Evolutionary conservation across 495 filamentous ascomycete species (phyloP), one percentile per base, ranked within the genome.

Genomic region (Xylaria acuta): DNA sequence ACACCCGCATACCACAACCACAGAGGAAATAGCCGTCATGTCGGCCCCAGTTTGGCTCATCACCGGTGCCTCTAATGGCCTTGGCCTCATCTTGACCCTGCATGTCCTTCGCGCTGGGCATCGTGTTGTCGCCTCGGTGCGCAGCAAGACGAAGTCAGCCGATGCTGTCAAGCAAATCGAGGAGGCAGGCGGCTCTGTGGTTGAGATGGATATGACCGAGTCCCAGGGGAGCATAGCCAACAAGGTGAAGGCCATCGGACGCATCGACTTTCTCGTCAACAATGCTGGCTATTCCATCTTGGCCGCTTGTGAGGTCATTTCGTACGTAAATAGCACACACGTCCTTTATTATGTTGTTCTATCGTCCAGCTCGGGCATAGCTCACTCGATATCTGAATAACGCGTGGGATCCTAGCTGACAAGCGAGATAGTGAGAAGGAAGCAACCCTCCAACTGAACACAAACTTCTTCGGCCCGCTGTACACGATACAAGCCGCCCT

Each of bases 41-140:
- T 62, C 60, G 4, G 47, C 72, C 22, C 68, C 76, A 36, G 75
- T 78, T 38, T 82, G 79, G 79, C 80, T 89, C 63, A 84, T 89
- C 71, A 89, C 86, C 1, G 88, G 88, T 56, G 80, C 81, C 60
- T 88, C 85, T n/a, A 82, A 81, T 47, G 87, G 87, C 69, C 80
- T 90, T 18, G 88, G 88, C 20, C 74, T 77, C 34, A 68, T 75
- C 22, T 77, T 89, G 11, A 76, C 84, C 51, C 73, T 80, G 5
- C 63, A 76, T 6, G 84, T 85, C n/a, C 80, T 89, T 12, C 65
- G 70, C 16, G 76, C 78, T 8, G 81, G 81, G n/a, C 80, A 85
- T 68, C 75, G 74, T 30, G 85, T 86, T 6, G 74, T 87, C n/a
- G 85, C 77, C 18, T 80, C 86, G 25, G 78, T 80, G 12, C 84